Base-by-base conservation (phyloP, 2,329 filamentous ascomycete genomes). In the Knufia fluminis region DNA sequence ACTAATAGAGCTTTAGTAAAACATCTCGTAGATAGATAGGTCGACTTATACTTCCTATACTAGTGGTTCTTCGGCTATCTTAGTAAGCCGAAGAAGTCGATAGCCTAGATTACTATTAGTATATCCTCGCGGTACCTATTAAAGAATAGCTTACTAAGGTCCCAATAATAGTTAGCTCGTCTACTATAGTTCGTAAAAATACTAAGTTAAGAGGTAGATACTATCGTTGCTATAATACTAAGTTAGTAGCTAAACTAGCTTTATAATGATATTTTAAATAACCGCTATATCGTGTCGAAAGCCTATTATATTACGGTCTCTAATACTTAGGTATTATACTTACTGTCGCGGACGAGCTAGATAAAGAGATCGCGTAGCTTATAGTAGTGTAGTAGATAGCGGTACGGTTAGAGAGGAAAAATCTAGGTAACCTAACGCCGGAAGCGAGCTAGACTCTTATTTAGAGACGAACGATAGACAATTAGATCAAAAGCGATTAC, bases 181-280 rank as follows among this genome's bases (percentile, higher is more conserved):
- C 46, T 36, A 20, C 42, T 49, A 26, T 49, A 49, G 39, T 49
- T 49, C 4, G 46, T 49, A 31, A 49, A 49, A 20, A 49, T 24
- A 8, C 36, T 17, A 4, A 44, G 28, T 23, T 42, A 9, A 16
- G 46, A 42, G 6, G n/a, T 23, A 10, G 46, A 49, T 16, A 32
- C 28, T 16, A 17, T 23, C 14, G 46, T 49, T 17, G 46, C 46
- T 12, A 38, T 49, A n/a, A 49, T 38, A 8, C 24, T 36, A 7
- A 49, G 24, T 22, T 44, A 31, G 31, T n/a, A 10, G 17, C 46
- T 36, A 24, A 24, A 32, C 35, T 16, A 43, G 17, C 17, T 38
- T 32, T 44, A 23, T 10, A 10, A 16, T 23, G n/a, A 23, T 43
- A 24, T 19, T 20, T 35, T 24, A 20, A 49, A 49, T 20, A 49